Evolutionary conservation across 2,329 filamentous ascomycete species (phyloP).

Genomic region (Neopestalotiopsis clavispora): DNA sequence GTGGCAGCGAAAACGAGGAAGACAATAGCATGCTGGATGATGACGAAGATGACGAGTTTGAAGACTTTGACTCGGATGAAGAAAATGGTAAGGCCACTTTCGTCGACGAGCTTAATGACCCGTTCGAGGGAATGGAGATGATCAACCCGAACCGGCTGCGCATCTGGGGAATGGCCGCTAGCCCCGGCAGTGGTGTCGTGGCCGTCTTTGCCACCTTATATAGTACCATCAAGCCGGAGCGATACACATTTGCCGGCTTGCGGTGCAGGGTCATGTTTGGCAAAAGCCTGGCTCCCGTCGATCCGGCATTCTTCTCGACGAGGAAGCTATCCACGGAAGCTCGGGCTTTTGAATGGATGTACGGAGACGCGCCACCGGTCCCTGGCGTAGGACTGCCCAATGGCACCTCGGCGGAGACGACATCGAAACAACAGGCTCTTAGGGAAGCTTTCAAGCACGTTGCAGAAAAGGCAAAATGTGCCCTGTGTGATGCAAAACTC

Average conservation of each 20-base stretch:
- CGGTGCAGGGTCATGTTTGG: conserved; percentile 45
- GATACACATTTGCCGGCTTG: conserved; percentile 42
- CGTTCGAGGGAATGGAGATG: conserved; percentile 40
- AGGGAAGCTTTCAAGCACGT: conserved; percentile 44
- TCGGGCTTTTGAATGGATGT: conserved; percentile 63
- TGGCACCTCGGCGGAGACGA: background rate
- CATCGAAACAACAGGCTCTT: background rate
- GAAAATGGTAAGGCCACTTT: conserved; percentile 25
- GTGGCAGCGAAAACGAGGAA: conserved; percentile 31
- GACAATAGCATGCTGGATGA: conserved; percentile 30
- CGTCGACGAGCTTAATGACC: conserved; percentile 27
- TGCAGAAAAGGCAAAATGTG: conserved; percentile 45
- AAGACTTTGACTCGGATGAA: conserved; percentile 35
- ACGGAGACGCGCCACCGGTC: conserved; percentile 54
- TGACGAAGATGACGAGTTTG: conserved; percentile 32
- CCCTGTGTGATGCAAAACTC: conserved; percentile 50
- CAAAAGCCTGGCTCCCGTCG: conserved; percentile 20
- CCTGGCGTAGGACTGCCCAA: conserved; percentile 38
- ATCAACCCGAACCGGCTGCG: conserved; percentile 55
- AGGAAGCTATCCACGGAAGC: conserved; percentile 57
- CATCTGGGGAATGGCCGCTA: conserved; percentile 58
- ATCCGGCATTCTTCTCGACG: conserved; percentile 11
- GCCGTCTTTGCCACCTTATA: conserved; percentile 56
- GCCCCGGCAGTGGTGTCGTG: conserved; percentile 56
- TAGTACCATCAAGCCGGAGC: conserved; percentile 53